phyloP scores from a whole-genome alignment of 768 basidiomycete genomes.

The Hypholoma fasciculare region DNA sequence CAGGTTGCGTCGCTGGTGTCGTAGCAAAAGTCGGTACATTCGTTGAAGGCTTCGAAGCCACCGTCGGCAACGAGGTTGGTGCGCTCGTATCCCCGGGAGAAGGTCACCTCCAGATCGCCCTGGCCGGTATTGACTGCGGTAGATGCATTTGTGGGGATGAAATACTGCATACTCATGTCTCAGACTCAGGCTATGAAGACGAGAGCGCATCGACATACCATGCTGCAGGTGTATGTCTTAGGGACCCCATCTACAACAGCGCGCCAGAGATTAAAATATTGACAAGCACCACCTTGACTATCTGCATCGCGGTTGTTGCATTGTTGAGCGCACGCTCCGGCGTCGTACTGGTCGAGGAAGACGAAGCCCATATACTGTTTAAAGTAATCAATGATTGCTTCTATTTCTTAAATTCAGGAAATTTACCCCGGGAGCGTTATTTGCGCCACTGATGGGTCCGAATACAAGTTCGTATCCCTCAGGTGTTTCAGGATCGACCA shows the following conservation, averaged over 20 bases:
- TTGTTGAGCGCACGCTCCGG: conserved; percentile 1
- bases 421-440: conserved; percentile 4
- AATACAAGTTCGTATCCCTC: conserved; percentile 5
- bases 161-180: conserved; percentile 31
- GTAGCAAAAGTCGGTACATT: conserved; percentile 40
- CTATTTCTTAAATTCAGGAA: not conserved
- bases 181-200: not conserved
- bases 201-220: not conserved
- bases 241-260: conserved; percentile 3
- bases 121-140: conserved; percentile 45
- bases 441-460: conserved; percentile 4
- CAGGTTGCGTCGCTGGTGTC: conserved; percentile 32
- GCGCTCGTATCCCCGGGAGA: conserved; percentile 44
- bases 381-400: not conserved
- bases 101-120: conserved; percentile 40
- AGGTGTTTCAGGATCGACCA: not conserved
- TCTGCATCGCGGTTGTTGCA: conserved; percentile 6
- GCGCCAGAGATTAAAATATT: conserved; percentile 10
- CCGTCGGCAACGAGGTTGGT: conserved; percentile 35
- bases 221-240: conserved; percentile 1
- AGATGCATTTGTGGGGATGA: conserved; percentile 35
- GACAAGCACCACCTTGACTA: conserved; percentile 1
- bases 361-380: conserved; percentile 6
- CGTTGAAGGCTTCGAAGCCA: conserved; percentile 40
- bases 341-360: conserved; percentile 5